Evolutionary conservation across 1,284 basidiomycete genomes (phyloP).

Genomic region (Ustilago tritici): DNA sequence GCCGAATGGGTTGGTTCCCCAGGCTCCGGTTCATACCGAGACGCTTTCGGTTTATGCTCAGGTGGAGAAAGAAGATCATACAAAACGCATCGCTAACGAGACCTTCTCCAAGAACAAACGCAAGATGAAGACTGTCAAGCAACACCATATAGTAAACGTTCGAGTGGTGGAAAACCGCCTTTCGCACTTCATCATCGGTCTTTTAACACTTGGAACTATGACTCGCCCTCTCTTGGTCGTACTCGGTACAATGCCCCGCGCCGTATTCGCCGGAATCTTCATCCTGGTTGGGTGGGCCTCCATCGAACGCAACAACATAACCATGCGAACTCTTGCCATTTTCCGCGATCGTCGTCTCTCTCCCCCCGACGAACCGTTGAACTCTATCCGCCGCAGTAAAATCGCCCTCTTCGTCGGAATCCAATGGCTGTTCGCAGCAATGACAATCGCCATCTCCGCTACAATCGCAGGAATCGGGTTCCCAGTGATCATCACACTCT

Average conservation of each 20-base stretch:
- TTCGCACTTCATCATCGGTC: constrained; percentile 65
- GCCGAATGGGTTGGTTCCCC: constrained; percentile 91
- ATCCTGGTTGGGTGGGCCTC: constrained; percentile 72
- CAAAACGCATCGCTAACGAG: constrained; percentile 69
- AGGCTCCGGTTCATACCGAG: constrained; percentile 92
- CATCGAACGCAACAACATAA: constrained; percentile 85
- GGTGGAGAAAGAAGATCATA: constrained; percentile 45
- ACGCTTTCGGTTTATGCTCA: constrained; percentile 83
- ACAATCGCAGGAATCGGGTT: constrained; percentile 85
- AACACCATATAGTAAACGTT: constrained; percentile 56
- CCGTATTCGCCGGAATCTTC: constrained; percentile 67
- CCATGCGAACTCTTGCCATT: constrained; percentile 84
- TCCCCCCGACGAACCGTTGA: constrained; percentile 73
- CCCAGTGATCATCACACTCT: constrained; percentile 86
- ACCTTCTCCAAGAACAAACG: constrained; percentile 70
- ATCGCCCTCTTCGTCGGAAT: constrained; percentile 83
- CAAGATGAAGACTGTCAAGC: constrained; percentile 41
- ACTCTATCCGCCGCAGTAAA: constrained; percentile 79
- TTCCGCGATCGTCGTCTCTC: constrained; percentile 75
- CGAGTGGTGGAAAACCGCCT: constrained; percentile 67
- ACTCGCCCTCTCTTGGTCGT: constrained; percentile 67
- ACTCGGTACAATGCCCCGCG: constrained; percentile 65
- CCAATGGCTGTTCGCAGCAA: constrained; percentile 87
- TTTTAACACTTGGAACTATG: constrained; percentile 68
- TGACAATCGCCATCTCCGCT: constrained; percentile 91